phyloP scores from a whole-genome alignment of 257 asterid species.

The Nyctanthes arbortristis region DNA sequence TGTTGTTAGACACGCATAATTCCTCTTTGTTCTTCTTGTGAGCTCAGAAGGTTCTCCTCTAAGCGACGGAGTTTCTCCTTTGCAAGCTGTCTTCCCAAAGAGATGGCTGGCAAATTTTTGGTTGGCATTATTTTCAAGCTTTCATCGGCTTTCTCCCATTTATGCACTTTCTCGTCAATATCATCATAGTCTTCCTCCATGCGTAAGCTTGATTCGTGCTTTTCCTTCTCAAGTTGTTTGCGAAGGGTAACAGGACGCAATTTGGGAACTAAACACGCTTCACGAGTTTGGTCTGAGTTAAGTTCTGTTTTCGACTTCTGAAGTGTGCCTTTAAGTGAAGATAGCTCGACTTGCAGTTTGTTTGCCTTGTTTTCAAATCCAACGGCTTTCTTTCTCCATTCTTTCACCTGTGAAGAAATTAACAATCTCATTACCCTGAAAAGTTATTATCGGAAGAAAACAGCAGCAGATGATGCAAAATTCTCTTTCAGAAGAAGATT shows the following conservation, averaged over 20 bases:
- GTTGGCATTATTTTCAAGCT: conserved; percentile 12
- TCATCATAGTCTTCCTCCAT: conserved; percentile 23
- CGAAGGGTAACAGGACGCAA: background rate
- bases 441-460: background rate
- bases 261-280: conserved; percentile 1
- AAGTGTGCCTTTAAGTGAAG: conserved; percentile 36
- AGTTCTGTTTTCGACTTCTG: conserved; percentile 26
- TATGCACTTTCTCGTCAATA: conserved; percentile 8
- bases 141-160: conserved; percentile 7
- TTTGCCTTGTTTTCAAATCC: conserved; percentile 50
- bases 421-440: background rate
- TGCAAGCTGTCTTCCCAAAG: conserved; percentile 68
- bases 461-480: background rate
- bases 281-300: conserved; percentile 9
- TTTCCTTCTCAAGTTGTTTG: conserved; percentile 34
- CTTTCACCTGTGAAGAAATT: conserved; percentile 52
- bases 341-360: conserved; percentile 41
- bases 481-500: background rate
- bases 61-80: conserved; percentile 55
- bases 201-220: conserved; percentile 14
- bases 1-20: conserved; percentile 20
- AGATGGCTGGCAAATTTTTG: conserved; percentile 39
- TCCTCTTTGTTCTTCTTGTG: conserved; percentile 24
- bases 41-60: conserved; percentile 32
- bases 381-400: conserved; percentile 67